These are phyloP conservation scores for Chenopodium berlandieri DNA, from an alignment of 148 eudicot genomes.

Conservation along the genomic window DNA sequence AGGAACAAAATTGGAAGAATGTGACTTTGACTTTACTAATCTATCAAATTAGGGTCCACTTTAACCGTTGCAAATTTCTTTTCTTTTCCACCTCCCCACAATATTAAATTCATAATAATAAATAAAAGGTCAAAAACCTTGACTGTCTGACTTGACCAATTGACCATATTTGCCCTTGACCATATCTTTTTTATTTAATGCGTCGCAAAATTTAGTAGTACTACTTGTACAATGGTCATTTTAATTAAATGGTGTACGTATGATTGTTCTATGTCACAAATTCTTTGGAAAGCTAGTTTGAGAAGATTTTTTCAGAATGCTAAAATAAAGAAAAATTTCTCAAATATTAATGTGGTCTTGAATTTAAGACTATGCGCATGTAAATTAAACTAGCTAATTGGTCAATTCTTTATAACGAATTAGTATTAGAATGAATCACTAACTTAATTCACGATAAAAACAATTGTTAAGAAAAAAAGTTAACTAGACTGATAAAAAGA, in stretches of 20 bases:
- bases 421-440: too few species aligned
- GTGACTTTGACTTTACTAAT: background rate
- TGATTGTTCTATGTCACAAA: background rate
- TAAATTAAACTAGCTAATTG: too few species aligned
- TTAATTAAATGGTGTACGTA: background rate
- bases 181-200: background rate
- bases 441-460: too few species aligned
- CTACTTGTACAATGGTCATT: background rate
- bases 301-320: too few species aligned
- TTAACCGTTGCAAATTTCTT: background rate
- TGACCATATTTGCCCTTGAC: background rate
- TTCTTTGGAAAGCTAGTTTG: too few species aligned
- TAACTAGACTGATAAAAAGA: too few species aligned
- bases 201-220: background rate
- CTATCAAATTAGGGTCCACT: slow-evolving; percentile 3
- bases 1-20: slow-evolving; percentile 10
- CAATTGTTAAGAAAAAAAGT: too few species aligned
- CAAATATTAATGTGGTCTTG: too few species aligned
- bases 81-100: background rate
- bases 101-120: background rate
- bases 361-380: too few species aligned
- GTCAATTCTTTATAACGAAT: too few species aligned
- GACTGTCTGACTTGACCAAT: slow-evolving; percentile 4
- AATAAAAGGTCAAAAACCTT: slow-evolving; percentile 1
- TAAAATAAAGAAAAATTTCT: too few species aligned